phyloP scores from a whole-genome alignment of 2,329 filamentous ascomycete genomes.

The Fusarium caatingaense region DNA sequence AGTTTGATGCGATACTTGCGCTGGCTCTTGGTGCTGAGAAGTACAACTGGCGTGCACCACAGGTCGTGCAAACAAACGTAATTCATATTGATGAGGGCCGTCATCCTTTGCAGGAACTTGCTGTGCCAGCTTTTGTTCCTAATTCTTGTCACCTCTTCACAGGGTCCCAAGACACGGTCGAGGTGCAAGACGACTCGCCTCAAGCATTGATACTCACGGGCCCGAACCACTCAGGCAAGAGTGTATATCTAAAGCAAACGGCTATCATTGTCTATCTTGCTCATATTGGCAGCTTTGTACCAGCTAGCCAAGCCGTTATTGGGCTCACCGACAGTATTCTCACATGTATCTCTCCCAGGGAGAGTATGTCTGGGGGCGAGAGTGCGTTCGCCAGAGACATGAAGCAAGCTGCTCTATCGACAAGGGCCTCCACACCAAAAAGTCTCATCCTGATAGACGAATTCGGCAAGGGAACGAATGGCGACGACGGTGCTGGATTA shows the following conservation, averaged over 20 bases:
- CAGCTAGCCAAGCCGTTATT: slow-evolving; percentile 79
- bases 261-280: slow-evolving; percentile 92
- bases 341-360: slow-evolving; percentile 82
- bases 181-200: slow-evolving; percentile 11
- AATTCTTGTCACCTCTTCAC: slow-evolving; percentile 81
- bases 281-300: slow-evolving; percentile 92
- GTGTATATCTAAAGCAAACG: slow-evolving; percentile 92
- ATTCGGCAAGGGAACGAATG: slow-evolving; percentile 76
- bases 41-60: slow-evolving; percentile 77
- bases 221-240: slow-evolving; percentile 97
- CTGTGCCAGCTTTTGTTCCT: slow-evolving; percentile 81
- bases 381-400: slow-evolving; percentile 81
- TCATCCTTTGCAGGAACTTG: slow-evolving; percentile 87
- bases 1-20: slow-evolving; percentile 87
- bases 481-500: slow-evolving; percentile 68
- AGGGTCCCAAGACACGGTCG: slow-evolving; percentile 56
- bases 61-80: slow-evolving; percentile 75
- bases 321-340: slow-evolving; percentile 94
- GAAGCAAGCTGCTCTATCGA: slow-evolving; percentile 83
- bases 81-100: slow-evolving; percentile 82
- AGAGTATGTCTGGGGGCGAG: slow-evolving; percentile 68
- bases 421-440: slow-evolving; percentile 77
- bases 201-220: slow-evolving; percentile 87
- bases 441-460: slow-evolving; percentile 94
- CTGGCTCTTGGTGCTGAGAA: slow-evolving; percentile 80